A percentile compares a stretch with the other conserved stretches of the same genome.
Evolutionary conservation across 495 filamentous ascomycete genomes (phyloP).

Genomic region (Mytilinidion resinicola): DNA sequence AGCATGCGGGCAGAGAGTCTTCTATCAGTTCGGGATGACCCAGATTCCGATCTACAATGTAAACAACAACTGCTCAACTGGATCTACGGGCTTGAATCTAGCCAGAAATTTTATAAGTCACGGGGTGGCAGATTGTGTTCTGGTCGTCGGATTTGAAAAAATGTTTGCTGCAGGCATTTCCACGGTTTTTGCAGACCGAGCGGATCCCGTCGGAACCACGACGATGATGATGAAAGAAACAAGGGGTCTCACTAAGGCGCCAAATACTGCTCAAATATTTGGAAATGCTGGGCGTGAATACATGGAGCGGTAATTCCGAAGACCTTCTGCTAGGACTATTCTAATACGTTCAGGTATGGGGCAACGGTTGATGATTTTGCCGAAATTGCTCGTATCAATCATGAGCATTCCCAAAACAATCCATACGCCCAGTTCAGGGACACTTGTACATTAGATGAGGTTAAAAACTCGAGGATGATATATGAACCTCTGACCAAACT

Average conservation of each 20-base stretch:
- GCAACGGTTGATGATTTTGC: conserved; percentile 81
- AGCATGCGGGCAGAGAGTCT: conserved; percentile 88
- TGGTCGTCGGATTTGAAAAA: conserved; percentile 94
- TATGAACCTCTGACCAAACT: conserved; percentile 69
- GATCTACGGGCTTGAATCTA: conserved; percentile 77
- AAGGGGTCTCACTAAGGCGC: conserved; percentile 66
- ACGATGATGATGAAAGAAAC: conserved; percentile 75
- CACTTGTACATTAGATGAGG: conserved; percentile 77
- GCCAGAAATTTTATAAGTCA: conserved; percentile 68
- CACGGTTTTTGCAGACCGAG: conserved; percentile 68
- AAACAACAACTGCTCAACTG: conserved; percentile 95
- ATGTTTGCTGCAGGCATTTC: conserved; percentile 82
- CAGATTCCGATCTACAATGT: conserved; percentile 35
- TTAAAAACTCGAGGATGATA: conserved; percentile 69
- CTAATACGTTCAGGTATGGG: conserved; percentile 53
- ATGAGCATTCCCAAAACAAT: conserved; percentile 81
- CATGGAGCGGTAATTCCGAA: conserved; percentile 64
- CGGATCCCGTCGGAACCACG: conserved; percentile 63
- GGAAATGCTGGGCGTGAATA: conserved; percentile 91
- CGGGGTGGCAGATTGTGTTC: conserved; percentile 72
- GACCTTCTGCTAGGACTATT: background rate
- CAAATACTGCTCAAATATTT: conserved; percentile 84
- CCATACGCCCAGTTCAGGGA: conserved; percentile 93
- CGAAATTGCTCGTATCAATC: conserved; percentile 87
- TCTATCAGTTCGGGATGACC: conserved; percentile 97